Base-by-base conservation (phyloP, 78 protist species). In the Cyanophora paradoxa region DNA sequence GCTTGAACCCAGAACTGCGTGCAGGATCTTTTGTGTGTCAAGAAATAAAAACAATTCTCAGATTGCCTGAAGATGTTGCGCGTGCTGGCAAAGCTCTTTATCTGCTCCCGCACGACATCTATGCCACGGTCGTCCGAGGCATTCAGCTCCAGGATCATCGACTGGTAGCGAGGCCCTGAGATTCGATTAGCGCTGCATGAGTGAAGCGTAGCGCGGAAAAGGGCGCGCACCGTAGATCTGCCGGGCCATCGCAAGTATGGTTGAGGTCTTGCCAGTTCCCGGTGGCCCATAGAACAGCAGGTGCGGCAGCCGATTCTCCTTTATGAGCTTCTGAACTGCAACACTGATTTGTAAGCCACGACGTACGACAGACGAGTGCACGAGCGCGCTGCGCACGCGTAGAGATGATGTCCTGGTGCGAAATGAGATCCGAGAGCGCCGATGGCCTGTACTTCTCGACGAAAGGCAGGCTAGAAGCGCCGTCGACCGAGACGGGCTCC, bases 251-350 rank as follows among this genome's bases (percentile, higher is more conserved):
- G 99, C 99, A 28, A 94, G 82, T 7, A 95, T 90, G 1, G 98
- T 97, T 17, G 97, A 90, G 16, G 99, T 97, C 85, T 98, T 98
- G 17, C 99, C 99, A 0, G 98, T 94, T 14, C 99, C 99, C 14
- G 99, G 94, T 1, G 99, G 98, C 1, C 99, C 99, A 66, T 95
- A 91, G n/a, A 96, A 71, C 30, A 94, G 81, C 54, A 94, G 72
- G 68, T 96, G 97, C 24, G 98, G 98, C 56, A 94, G 78, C 63
- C 72, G 46, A 7, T 79, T 17, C 39, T 67, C 31, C 11, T 74
- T 76, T 39, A 89, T 78, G 33, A 93, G 58, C 3, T 42, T 19
- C 10, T 42, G 41, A 14, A 88, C 76, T 74, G 82, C 34, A 26
- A n/a, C n/a, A n/a, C n/a, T n/a, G 39, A 2, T 26, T 31, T 13